phyloP scores from a whole-genome alignment of 805 yeast genomes.

The Candida chilensis region DNA sequence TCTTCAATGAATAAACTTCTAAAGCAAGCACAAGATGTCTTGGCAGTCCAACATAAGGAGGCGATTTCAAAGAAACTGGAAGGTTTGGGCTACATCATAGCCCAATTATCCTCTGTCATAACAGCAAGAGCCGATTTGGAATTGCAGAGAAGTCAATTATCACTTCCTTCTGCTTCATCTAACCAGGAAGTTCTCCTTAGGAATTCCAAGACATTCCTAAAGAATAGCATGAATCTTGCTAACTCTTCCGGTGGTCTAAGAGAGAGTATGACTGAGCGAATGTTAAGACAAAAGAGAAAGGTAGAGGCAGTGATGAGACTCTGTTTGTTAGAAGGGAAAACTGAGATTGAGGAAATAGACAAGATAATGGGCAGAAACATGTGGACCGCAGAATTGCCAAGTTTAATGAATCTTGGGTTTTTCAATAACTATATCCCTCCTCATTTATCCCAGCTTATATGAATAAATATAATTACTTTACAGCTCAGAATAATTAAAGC shows the following conservation, averaged over 20 bases:
- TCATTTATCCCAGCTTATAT: neutral
- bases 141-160: slow-evolving; percentile 32
- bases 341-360: slow-evolving; percentile 15
- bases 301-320: slow-evolving; percentile 36
- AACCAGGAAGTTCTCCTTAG: slow-evolving; percentile 18
- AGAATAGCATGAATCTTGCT: slow-evolving; percentile 34
- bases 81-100: slow-evolving; percentile 10
- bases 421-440: slow-evolving; percentile 6
- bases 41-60: slow-evolving; percentile 11
- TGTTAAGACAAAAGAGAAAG: slow-evolving; percentile 27
- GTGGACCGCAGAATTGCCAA: slow-evolving; percentile 20
- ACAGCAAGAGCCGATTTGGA: slow-evolving; percentile 48
- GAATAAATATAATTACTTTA: slow-evolving; percentile 9
- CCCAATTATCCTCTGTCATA: slow-evolving; percentile 28
- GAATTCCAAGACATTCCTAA: slow-evolving; percentile 32
- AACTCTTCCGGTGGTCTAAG: slow-evolving; percentile 41
- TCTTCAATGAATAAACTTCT: slow-evolving; percentile 23
- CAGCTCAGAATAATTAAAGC: slow-evolving; percentile 1
- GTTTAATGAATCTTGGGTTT: slow-evolving; percentile 14
- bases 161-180: slow-evolving; percentile 16
- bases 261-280: slow-evolving; percentile 34
- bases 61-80: slow-evolving; percentile 6
- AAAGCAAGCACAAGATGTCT: slow-evolving; percentile 26
- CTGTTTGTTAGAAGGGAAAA: slow-evolving; percentile 34
- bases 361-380: slow-evolving; percentile 16